Conservation (phyloP, 805 yeast genomes). For the Vanderwaltozyma polyspora region DNA sequence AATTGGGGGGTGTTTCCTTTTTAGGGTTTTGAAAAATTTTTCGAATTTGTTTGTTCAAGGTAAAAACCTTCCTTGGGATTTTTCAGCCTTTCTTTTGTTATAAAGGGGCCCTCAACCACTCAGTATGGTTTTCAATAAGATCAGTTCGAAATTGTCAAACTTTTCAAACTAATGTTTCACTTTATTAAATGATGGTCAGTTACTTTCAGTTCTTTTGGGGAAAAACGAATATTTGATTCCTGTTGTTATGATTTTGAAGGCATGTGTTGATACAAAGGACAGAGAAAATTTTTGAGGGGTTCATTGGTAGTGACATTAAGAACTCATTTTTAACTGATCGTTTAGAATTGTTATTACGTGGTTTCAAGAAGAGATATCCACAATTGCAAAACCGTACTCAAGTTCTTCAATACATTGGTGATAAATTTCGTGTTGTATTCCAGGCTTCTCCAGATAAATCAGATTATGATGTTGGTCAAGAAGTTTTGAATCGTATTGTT, state of each 20-base stretch:
- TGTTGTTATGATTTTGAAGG: conserved; percentile 83
- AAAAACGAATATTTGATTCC: conserved; percentile 93
- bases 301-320: conserved; percentile 75
- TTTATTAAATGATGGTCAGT: no score
- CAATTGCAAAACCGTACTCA: conserved; percentile 69
- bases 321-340: conserved; percentile 97
- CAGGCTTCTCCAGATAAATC: conserved; percentile 80
- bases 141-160: no score
- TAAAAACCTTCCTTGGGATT: no score
- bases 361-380: conserved; percentile 62
- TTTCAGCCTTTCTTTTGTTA: no score
- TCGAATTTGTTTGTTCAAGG: no score
- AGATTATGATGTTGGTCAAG: conserved; percentile 84
- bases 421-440: conserved; percentile 88
- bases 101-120: no score
- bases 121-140: no score
- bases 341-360: conserved; percentile 81
- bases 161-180: no score
- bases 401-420: conserved; percentile 90
- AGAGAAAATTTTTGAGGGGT: conserved; percentile 93
- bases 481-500: conserved; percentile 72
- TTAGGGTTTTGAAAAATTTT: no score
- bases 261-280: conserved; percentile 81
- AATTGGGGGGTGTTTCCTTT: no score
- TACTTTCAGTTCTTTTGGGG: conserved; percentile 93